phyloP scores from a whole-genome alignment of 1,284 basidiomycete genomes.

The Puccinia triticina region DNA sequence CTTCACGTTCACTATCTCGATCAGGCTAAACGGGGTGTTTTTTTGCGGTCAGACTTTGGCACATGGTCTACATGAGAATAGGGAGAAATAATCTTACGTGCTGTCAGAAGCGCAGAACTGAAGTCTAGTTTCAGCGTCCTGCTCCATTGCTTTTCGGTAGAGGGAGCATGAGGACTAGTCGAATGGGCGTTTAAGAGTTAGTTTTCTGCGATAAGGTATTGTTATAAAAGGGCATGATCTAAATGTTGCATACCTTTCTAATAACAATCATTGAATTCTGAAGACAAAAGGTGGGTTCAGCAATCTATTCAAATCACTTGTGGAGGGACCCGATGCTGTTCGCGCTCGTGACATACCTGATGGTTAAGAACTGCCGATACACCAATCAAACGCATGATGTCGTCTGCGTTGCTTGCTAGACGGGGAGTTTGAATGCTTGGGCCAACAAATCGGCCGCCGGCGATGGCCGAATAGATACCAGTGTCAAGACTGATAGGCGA shows the following conservation, averaged over 20 bases:
- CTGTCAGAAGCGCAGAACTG: constrained; percentile 45
- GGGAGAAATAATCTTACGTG: constrained; percentile 30
- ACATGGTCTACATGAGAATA: no score
- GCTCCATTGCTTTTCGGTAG: constrained; percentile 5
- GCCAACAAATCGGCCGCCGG: constrained; percentile 31
- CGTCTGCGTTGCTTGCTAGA: constrained; percentile 31
- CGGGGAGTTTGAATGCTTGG: constrained; percentile 19
- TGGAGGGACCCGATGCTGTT: neutral
- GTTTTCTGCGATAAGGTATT: neutral
- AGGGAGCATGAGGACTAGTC: constrained; percentile 19
- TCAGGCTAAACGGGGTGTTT: constrained; percentile 12
- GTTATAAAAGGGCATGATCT: neutral
- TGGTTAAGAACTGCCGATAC: constrained; percentile 42
- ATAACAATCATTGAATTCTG: constrained; percentile 47
- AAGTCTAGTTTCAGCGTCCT: neutral
- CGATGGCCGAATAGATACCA: constrained; percentile 41
- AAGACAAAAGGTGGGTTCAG: neutral
- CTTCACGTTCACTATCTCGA: constrained; percentile 38
- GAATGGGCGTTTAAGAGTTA: neutral
- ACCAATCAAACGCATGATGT: constrained; percentile 17
- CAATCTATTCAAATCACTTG: neutral
- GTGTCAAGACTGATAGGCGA: constrained; percentile 48
- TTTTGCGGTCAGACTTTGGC: neutral
- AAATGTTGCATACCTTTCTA: constrained; percentile 30
- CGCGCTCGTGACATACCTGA: constrained; percentile 22